Evolutionary conservation across 768 basidiomycete genomes (phyloP).

Genomic region (Harrya chromipes): DNA sequence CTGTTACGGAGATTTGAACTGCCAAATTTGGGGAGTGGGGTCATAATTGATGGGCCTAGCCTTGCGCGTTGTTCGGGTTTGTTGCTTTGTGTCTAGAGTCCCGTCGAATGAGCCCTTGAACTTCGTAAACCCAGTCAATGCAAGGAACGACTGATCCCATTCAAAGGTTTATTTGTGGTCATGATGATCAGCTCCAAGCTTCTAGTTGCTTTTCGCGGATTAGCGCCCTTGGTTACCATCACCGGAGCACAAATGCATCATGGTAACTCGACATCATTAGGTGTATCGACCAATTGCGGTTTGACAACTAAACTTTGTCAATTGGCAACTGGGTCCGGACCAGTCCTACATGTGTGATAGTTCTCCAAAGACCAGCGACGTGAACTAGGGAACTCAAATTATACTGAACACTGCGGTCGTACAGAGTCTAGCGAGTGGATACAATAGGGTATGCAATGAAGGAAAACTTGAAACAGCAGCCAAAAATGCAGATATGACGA

Average conservation of each 20-base stretch:
- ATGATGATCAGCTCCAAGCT: not conserved
- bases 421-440: conserved; percentile 1
- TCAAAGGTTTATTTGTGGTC: not conserved
- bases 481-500: conserved; percentile 4
- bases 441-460: conserved; percentile 15
- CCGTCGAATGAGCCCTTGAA: too few species aligned
- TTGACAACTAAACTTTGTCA: conserved; percentile 16
- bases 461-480: not conserved
- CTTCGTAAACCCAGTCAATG: too few species aligned
- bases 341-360: not conserved
- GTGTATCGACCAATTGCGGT: too few species aligned
- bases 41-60: too few species aligned
- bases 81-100: not conserved
- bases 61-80: not conserved
- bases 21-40: not conserved
- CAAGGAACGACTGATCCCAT: too few species aligned
- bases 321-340: not conserved
- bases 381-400: not conserved
- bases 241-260: not conserved
- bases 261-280: conserved; percentile 7
- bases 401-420: conserved; percentile 5
- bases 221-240: conserved; percentile 19
- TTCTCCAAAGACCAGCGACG: not conserved
- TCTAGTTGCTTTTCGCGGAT: not conserved
- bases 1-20: not conserved